Conservation (phyloP, 2,329 filamentous ascomycete genomes). For the Trichoderma asperellum region DNA sequence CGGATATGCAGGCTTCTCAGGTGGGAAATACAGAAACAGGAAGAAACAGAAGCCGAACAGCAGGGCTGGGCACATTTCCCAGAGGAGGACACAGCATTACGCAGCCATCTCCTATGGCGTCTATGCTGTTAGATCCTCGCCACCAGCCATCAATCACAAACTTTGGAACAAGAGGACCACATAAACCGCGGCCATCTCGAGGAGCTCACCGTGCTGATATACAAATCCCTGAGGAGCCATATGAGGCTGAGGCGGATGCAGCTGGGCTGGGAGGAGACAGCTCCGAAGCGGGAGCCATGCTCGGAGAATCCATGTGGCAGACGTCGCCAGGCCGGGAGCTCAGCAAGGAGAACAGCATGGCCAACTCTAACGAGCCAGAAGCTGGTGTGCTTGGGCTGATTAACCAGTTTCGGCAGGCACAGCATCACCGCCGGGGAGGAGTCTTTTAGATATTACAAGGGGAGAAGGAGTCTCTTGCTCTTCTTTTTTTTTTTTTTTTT, state of each 20-base stretch:
- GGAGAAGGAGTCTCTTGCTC: neutral
- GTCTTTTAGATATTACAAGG: slow-evolving; percentile 32
- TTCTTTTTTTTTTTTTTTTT: neutral
- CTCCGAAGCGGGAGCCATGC: slow-evolving; percentile 54
- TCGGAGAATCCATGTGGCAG: slow-evolving; percentile 65
- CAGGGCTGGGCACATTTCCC: slow-evolving; percentile 37
- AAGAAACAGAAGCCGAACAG: slow-evolving; percentile 48
- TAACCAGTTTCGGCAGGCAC: slow-evolving; percentile 62
- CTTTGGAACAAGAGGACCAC: slow-evolving; percentile 50
- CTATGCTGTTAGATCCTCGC: slow-evolving; percentile 74
- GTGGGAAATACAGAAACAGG: slow-evolving; percentile 50
- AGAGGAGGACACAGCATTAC: slow-evolving; percentile 47
- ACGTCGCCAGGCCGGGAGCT: slow-evolving; percentile 56
- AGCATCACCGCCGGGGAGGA: slow-evolving; percentile 54
- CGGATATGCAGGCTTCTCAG: slow-evolving; percentile 59
- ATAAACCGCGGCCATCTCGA: slow-evolving; percentile 51
- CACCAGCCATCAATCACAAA: slow-evolving; percentile 66
- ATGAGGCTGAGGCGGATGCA: slow-evolving; percentile 51
- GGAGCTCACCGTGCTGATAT: slow-evolving; percentile 52
- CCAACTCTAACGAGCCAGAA: slow-evolving; percentile 51
- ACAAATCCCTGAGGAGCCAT: slow-evolving; percentile 60
- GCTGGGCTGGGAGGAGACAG: slow-evolving; percentile 58
- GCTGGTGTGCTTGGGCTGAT: slow-evolving; percentile 62
- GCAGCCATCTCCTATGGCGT: slow-evolving; percentile 69
- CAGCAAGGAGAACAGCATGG: slow-evolving; percentile 57